A percentile compares a stretch with the other conserved stretches of the same genome.
phyloP scores from a whole-genome alignment of 495 filamentous ascomycete species.

The Evansstolkia leycettana region DNA sequence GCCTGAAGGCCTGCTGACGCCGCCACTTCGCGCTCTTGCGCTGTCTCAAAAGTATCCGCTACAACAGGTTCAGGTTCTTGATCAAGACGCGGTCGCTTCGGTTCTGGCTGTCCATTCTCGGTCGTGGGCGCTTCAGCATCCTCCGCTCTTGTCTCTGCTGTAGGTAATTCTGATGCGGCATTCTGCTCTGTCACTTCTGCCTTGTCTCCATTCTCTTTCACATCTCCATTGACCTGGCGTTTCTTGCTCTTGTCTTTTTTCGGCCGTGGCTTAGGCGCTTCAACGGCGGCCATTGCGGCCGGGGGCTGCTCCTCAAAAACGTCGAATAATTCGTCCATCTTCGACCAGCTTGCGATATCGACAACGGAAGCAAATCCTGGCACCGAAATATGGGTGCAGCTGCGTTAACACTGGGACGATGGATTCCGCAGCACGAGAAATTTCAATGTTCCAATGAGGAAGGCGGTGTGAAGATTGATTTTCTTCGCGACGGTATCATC shows the following conservation, averaged over 20 bases:
- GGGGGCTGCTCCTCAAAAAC: constrained; percentile 64
- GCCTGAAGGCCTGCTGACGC: constrained; percentile 70
- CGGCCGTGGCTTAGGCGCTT: constrained; percentile 21
- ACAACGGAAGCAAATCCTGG: constrained; percentile 4
- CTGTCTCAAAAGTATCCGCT: constrained; percentile 92
- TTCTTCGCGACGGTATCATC: constrained; percentile 11
- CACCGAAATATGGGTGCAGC: no score
- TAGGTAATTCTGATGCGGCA: constrained; percentile 10
- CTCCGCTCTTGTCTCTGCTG: constrained; percentile 8
- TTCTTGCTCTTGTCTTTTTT: constrained; percentile 60
- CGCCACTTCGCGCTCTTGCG: constrained; percentile 78
- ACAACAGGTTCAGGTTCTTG: constrained; percentile 68
- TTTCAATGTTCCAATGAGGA: constrained; percentile 18
- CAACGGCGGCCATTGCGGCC: constrained; percentile 17
- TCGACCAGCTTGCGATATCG: constrained; percentile 8
- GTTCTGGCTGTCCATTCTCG: constrained; percentile 37
- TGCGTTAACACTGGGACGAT: neutral
- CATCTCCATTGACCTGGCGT: constrained; percentile 67
- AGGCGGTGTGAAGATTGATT: constrained; percentile 16
- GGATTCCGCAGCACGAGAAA: constrained; percentile 14
- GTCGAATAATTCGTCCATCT: constrained; percentile 74
- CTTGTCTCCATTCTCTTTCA: constrained; percentile 37
- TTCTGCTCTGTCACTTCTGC: constrained; percentile 13
- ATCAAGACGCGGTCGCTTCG: constrained; percentile 67
- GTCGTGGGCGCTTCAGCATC: constrained; percentile 7